Conservation (phyloP, 306 rosid species). For the Cucumis cinereus region DNA sequence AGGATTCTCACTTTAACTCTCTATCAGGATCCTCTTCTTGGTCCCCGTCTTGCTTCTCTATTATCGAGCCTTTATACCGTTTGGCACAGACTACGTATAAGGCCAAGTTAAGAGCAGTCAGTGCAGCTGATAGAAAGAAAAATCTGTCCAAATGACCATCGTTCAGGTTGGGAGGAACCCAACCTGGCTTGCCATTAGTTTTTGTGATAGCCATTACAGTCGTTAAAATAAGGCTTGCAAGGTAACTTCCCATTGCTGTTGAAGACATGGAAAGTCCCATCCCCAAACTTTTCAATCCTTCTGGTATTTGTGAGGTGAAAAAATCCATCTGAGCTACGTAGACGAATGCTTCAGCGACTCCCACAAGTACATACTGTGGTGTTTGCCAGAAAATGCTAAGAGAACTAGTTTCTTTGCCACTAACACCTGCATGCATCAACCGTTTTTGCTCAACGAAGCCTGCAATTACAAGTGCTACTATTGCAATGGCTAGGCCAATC, state of each 20-base stretch:
- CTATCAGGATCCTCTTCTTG: constrained; percentile 10
- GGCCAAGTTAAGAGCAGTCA: constrained; percentile 28
- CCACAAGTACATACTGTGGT: constrained; percentile 45
- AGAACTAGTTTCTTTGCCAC: constrained; percentile 26
- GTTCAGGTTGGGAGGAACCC: constrained; percentile 51
- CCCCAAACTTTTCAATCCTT: constrained; percentile 44
- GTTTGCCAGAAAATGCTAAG: constrained; percentile 51
- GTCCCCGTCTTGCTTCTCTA: constrained; percentile 18
- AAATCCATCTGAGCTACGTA: constrained; percentile 51
- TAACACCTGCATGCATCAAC: constrained; percentile 7
- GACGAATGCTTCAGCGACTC: constrained; percentile 41
- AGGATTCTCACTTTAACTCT: constrained; percentile 3
- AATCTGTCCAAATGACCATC: constrained; percentile 51
- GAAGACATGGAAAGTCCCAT: constrained; percentile 44
- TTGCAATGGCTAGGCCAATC: constrained; percentile 29
- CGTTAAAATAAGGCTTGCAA: constrained; percentile 32
- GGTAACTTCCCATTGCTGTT: constrained; percentile 40
- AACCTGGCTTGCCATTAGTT: constrained; percentile 29
- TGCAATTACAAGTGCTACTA: constrained; percentile 32
- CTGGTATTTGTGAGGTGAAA: constrained; percentile 37
- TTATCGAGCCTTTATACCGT: constrained; percentile 20
- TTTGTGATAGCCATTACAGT: constrained; percentile 37
- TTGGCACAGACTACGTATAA: constrained; percentile 30
- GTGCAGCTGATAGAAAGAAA: constrained; percentile 36
- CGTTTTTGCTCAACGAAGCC: constrained; percentile 36